These are phyloP conservation scores for Helianthus annuus DNA, from an alignment of 129 eudicot genomes.

Conservation along the genomic window HanXRQr2.0-SUNRISE NC_035434.2:130363089-130363588, in stretches of 20 bases:
- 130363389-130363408: slow-evolving; percentile 24
- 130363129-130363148: too few species aligned
- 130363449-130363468: slow-evolving; percentile 15
- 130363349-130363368: slow-evolving; percentile 30
- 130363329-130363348: neutral
- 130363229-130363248: too few species aligned
- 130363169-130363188: too few species aligned
- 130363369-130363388: slow-evolving; percentile 27
- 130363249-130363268: too few species aligned
- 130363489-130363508: slow-evolving; percentile 38
- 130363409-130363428: slow-evolving; percentile 41
- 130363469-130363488: slow-evolving; percentile 43
- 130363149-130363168: too few species aligned
- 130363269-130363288: too few species aligned
- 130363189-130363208: too few species aligned
- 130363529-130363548: neutral
- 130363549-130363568: neutral
- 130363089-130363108: too few species aligned
- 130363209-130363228: too few species aligned
- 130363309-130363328: too few species aligned
- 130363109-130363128: too few species aligned
- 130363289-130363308: too few species aligned
- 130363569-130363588: neutral
- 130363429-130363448: slow-evolving; percentile 9
- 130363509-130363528: neutral